Evolutionary conservation across 495 filamentous ascomycete species (phyloP).

Genomic region (Xylaria intraflava): DNA sequence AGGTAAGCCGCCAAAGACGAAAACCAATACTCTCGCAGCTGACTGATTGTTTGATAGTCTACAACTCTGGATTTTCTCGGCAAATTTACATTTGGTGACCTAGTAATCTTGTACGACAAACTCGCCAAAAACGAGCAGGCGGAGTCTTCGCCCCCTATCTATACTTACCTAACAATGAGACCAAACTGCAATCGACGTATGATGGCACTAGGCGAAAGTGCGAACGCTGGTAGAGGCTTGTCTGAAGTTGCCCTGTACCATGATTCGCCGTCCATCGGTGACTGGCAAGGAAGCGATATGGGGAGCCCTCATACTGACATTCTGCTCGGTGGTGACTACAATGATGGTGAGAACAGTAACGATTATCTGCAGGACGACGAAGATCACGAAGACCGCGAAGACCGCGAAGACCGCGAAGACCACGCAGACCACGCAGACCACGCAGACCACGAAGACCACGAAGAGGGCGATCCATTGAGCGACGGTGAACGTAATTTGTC

Average conservation of each 20-base stretch:
- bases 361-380: conserved; percentile 22
- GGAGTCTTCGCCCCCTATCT: conserved; percentile 17
- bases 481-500: neutral
- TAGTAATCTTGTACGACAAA: conserved; percentile 33
- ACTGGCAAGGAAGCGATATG: conserved; percentile 7
- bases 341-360: conserved; percentile 46
- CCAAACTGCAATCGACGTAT: conserved; percentile 27
- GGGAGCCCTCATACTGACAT: conserved; percentile 10
- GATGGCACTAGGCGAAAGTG: conserved; percentile 26
- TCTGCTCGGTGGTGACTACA: conserved; percentile 17
- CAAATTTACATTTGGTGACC: conserved; percentile 27
- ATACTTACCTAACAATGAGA: conserved; percentile 27
- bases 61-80: conserved; percentile 20
- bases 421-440: neutral
- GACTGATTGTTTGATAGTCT: conserved; percentile 22
- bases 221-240: conserved; percentile 24
- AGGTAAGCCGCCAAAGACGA: conserved; percentile 46
- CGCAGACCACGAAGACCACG: too few species aligned
- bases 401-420: conserved; percentile 19
- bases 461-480: neutral
- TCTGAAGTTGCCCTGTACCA: conserved; percentile 26
- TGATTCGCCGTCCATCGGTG: conserved; percentile 13
- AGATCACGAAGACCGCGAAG: conserved; percentile 15
- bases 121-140: conserved; percentile 27
- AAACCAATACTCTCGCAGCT: neutral